Evolutionary conservation across 2,329 filamentous ascomycete species (phyloP), one percentile per base, ranked within the genome.

Genomic region (Curvularia eragrostidis): DNA sequence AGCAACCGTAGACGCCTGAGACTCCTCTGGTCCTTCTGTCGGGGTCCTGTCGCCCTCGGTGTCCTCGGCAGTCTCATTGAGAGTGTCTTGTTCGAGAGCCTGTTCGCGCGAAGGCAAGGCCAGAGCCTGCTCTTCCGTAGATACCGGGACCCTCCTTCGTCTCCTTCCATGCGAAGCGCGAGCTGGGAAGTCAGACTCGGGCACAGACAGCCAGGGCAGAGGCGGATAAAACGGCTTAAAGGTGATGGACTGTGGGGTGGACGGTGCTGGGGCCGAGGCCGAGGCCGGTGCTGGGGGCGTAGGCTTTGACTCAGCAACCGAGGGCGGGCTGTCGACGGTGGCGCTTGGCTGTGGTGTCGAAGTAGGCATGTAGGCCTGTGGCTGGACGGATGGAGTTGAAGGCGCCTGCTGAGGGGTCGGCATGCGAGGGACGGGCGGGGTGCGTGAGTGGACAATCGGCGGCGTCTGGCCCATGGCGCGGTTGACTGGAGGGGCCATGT

Each of bases 121-220:
- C n/a, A 82, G 69, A 21, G 64, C 66, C 23, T 77, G 66, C 41
- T 78, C 78, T 34, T 75, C 75, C 5, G 75, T 70, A 10, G 70
- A 67, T 24, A 76, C 76, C 21, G 75, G 70, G 46, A 74, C 75
- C 49, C 78, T 71, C 62, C 77, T 71, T 50, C 83, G 80, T 64
- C 81, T 80, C 65, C 79, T 78, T 38, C 71, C 67, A 51, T 78
- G 76, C 13, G 80, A 78, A 48, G 79, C 78, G 68, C 81, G 79
- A 15, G 81, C 73, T 3, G 86, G 85, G 66, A 88, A 88, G 2
- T 80, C 75, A 30, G 75, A 75, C 19, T 83, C 82, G 15, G 83
- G 80, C 26, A 83, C 80, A 12, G 85, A 88, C 32, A 85, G 79
- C 86, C 86, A 88, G 10, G 86, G 86, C 19, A 88, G 75, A 12